phyloP scores from a whole-genome alignment of 768 basidiomycete species.

The Gloeopeniophorella convolvens region DNA sequence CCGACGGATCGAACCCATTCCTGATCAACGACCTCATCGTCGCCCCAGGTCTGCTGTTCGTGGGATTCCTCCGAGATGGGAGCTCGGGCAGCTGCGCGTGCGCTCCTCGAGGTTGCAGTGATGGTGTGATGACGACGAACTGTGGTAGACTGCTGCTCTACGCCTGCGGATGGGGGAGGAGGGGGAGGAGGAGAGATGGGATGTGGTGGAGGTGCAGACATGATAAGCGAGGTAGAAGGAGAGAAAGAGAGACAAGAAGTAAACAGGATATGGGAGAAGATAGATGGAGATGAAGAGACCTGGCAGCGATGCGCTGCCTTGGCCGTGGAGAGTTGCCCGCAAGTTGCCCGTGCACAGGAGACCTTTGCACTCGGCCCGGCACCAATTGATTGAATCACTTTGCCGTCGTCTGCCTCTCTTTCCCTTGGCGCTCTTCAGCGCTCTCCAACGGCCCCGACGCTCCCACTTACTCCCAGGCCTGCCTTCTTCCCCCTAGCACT shows the following conservation, averaged over 20 bases:
- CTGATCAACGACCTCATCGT: conserved; percentile 15
- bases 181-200: conserved; percentile 20
- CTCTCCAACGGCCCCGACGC: too few relatives aligned
- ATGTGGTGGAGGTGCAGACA: conserved; percentile 16
- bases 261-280: background rate
- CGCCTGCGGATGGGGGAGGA: background rate
- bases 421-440: too few relatives aligned
- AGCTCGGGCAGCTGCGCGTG: conserved; percentile 12
- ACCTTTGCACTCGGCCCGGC: background rate
- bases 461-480: too few relatives aligned
- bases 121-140: conserved; percentile 22
- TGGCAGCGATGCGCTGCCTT: background rate
- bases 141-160: conserved; percentile 4
- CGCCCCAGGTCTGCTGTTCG: conserved; percentile 18
- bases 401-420: too few relatives aligned
- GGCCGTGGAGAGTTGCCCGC: background rate
- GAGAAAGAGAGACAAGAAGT: background rate
- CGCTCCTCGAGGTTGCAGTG: conserved; percentile 18
- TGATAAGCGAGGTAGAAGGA: background rate
- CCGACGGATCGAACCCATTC: conserved; percentile 16
- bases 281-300: background rate
- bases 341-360: background rate
- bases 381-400: too few relatives aligned
- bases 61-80: conserved; percentile 21
- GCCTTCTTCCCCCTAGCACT: too few relatives aligned